phyloP scores from a whole-genome alignment of 2,329 filamentous ascomycete species.

The Chrysoporthe deuterocubensis region DNA sequence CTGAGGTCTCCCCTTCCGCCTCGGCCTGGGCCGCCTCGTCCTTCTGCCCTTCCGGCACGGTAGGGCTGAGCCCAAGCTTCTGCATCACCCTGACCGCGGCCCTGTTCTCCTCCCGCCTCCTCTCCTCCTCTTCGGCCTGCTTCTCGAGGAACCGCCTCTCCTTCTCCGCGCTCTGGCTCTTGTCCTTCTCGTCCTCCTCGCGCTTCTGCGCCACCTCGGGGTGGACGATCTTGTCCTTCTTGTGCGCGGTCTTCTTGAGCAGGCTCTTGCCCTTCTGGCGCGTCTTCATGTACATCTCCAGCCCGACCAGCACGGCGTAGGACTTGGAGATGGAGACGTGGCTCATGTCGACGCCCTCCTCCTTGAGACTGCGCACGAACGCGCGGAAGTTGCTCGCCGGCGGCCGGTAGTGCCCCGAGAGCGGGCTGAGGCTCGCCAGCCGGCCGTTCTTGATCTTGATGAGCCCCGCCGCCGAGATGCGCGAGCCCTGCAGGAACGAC shows the following conservation, averaged over 20 bases:
- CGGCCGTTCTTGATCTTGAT: constrained; percentile 85
- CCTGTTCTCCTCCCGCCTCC: constrained; percentile 35
- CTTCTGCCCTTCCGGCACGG: constrained; percentile 34
- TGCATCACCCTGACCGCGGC: constrained; percentile 42
- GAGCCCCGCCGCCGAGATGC: constrained; percentile 81
- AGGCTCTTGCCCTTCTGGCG: constrained; percentile 65
- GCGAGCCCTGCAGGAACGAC: constrained; percentile 81
- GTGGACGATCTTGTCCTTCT: constrained; percentile 62
- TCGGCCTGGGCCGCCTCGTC: constrained; percentile 35
- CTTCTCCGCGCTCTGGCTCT: constrained; percentile 61
- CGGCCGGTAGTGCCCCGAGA: constrained; percentile 83
- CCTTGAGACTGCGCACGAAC: constrained; percentile 75
- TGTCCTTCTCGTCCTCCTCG: constrained; percentile 64
- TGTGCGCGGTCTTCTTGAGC: constrained; percentile 52
- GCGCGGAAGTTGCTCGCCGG: constrained; percentile 81
- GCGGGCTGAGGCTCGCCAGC: constrained; percentile 71
- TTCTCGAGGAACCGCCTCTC: constrained; percentile 50
- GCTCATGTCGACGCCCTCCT: constrained; percentile 77
- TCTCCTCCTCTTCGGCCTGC: constrained; percentile 40
- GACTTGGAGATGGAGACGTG: constrained; percentile 79
- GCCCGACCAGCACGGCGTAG: constrained; percentile 79
- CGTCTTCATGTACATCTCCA: constrained; percentile 78
- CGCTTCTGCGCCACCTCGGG: constrained; percentile 61
- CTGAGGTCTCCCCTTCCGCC: constrained; percentile 30
- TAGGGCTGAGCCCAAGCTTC: constrained; percentile 44